Evolutionary conservation across 2,329 filamentous ascomycete species (phyloP), one percentile per base, ranked within the genome.

Genomic region (Fusarium sp.): DNA sequence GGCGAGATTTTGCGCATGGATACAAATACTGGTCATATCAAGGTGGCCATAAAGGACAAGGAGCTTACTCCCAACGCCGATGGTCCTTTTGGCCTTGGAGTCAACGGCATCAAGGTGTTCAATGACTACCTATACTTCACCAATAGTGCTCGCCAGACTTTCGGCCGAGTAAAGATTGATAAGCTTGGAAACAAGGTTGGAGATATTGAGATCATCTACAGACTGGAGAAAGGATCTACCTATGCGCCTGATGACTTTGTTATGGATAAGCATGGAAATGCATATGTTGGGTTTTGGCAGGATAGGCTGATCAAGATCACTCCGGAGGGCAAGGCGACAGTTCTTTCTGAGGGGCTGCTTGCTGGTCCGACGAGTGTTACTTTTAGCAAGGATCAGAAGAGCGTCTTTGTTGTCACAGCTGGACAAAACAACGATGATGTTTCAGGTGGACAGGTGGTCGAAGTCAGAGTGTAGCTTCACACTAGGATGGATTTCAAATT

Each of bases 71-170:
- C 62, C 5, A 37, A 7, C 3, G 13, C 9, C 5, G 15, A 43
- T 29, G 59, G 60, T 1, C 52, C 21, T 6, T 63, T 20, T 35
- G 20, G 33, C 3, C 6, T 52, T 1, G 62, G 62, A 7, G 62
- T 65, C 8, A 65, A 65, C 5, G 62, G 62, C 3, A 28, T 65
- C 9, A 64, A 53, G 26, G 23, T 64, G 7, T 52, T 23, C 6
- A 13, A 38, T 3, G 4, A 26, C 26, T 10, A 64, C 7, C 47
- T 65, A 1, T 59, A 66, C 38, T 59, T 66, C 5, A 65, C 43
- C 3, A 65, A 46, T 28, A 41, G 47, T 1, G 41, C 10, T n/a
- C 53, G 48, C 10, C 47, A 48, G 12, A 33, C 42, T 5, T 48
- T 41, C 20, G 38, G 38, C 2, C 53, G 47, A 8, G 20, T 65